Evolutionary conservation across 2,329 filamentous ascomycete species (phyloP).

Genomic region (Juglanconis oblonga): DNA sequence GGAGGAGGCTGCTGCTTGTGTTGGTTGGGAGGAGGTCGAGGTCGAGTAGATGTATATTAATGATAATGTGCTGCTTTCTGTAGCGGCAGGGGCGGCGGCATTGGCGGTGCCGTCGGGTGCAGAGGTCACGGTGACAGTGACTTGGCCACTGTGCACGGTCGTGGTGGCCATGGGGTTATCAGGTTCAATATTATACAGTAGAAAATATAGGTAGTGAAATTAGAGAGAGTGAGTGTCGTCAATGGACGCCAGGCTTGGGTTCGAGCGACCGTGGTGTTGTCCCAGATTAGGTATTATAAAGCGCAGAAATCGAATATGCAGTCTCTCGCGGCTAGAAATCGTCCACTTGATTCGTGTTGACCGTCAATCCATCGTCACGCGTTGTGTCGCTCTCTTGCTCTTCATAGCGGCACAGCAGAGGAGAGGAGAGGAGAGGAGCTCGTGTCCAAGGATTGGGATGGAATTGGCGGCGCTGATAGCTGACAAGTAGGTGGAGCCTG

Average conservation of each 20-base stretch:
- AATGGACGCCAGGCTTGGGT: not conserved
- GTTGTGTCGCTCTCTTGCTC: not conserved
- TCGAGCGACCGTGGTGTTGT: not conserved
- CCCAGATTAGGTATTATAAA: not conserved
- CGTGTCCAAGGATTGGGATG: not conserved
- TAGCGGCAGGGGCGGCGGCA: not conserved
- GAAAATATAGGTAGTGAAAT: not conserved
- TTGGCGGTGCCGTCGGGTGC: not conserved
- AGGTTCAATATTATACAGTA: not conserved
- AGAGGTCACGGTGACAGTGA: slow-evolving; percentile 15
- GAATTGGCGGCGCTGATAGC: not conserved
- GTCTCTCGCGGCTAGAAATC: not conserved
- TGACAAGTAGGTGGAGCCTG: not conserved
- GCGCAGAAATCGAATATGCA: not conserved
- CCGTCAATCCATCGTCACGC: not conserved
- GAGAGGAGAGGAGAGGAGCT: not conserved
- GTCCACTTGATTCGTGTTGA: not conserved
- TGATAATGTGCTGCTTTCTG: slow-evolving; percentile 12
- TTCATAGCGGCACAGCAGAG: not conserved
- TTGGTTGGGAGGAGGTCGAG: slow-evolving; percentile 1
- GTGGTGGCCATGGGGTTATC: not conserved
- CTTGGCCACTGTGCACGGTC: not conserved
- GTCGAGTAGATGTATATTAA: slow-evolving; percentile 15
- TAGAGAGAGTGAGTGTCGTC: not conserved
- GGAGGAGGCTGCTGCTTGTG: not conserved